Percentiles rank a stretch among this genome's conserved stretches.
Conservation (phyloP, 2,329 filamentous ascomycete genomes). For the Ophiobolus disseminans region DNA sequence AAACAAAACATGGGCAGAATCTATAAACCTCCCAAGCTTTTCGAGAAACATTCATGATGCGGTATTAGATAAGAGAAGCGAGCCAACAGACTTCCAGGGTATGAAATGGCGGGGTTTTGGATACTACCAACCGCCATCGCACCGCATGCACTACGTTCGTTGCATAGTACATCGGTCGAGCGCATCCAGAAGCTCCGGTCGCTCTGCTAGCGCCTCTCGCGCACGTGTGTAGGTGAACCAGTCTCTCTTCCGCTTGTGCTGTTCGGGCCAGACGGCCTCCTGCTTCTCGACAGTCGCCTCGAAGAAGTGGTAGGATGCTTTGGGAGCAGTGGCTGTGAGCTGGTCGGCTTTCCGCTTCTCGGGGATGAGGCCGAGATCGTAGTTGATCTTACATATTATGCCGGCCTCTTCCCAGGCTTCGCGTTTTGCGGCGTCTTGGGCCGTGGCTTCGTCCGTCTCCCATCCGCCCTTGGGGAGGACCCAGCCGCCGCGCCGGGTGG, state of each 20-base stretch:
- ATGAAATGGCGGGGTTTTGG: too few species aligned
- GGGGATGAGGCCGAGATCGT: constrained; percentile 83
- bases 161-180: constrained; percentile 75
- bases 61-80: constrained; percentile 31
- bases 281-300: constrained; percentile 88
- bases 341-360: constrained; percentile 72
- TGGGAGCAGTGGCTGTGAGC: constrained; percentile 68
- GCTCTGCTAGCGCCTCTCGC: constrained; percentile 73
- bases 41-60: constrained; percentile 38
- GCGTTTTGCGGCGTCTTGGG: constrained; percentile 80
- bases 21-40: constrained; percentile 37
- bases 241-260: constrained; percentile 84
- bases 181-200: constrained; percentile 89
- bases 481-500: constrained; percentile 88
- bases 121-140: constrained; percentile 20
- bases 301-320: constrained; percentile 80
- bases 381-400: constrained; percentile 82
- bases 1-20: constrained; percentile 22
- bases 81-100: constrained; percentile 12
- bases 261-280: constrained; percentile 90
- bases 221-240: constrained; percentile 91
- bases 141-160: constrained; percentile 34
- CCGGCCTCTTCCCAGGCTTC: constrained; percentile 99
- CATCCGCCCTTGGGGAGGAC: constrained; percentile 97
- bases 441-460: constrained; percentile 91